Conservation (phyloP, 768 basidiomycete genomes). For the Astraeus odoratus region DNA sequence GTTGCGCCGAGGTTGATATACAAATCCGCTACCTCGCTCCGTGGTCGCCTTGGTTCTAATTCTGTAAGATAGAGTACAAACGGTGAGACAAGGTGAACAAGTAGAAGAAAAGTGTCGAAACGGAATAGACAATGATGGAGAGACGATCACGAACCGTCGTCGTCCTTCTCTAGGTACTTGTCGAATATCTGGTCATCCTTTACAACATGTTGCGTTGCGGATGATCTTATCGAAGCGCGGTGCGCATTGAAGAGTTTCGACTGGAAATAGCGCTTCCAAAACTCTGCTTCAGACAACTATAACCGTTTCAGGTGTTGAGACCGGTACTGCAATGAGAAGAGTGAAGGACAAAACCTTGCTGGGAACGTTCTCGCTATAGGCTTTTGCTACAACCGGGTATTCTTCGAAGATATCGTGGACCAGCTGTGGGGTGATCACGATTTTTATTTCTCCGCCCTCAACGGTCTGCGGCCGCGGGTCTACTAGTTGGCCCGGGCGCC, state of each 20-base stretch:
- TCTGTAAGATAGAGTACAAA: slow-evolving; percentile 33
- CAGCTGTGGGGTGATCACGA: slow-evolving; percentile 84
- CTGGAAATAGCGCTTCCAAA: slow-evolving; percentile 97
- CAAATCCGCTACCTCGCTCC: slow-evolving; percentile 61
- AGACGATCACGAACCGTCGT: slow-evolving; percentile 65
- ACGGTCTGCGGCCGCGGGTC: slow-evolving; percentile 83
- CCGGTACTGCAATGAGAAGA: not conserved
- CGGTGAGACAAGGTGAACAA: not conserved
- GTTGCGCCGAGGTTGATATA: slow-evolving; percentile 87
- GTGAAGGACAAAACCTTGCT: slow-evolving; percentile 47
- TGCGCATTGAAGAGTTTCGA: slow-evolving; percentile 94
- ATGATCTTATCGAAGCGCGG: slow-evolving; percentile 85
- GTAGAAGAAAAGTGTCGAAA: not conserved
- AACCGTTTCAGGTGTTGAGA: slow-evolving; percentile 8
- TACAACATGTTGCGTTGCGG: slow-evolving; percentile 75
- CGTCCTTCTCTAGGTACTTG: slow-evolving; percentile 91
- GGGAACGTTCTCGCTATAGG: slow-evolving; percentile 90
- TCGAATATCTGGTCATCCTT: slow-evolving; percentile 94
- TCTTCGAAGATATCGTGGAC: slow-evolving; percentile 97
- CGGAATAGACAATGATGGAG: not conserved
- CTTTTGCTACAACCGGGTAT: slow-evolving; percentile 90
- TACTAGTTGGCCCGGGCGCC: slow-evolving; percentile 80
- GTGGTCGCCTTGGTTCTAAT: slow-evolving; percentile 67
- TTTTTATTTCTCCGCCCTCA: slow-evolving; percentile 81
- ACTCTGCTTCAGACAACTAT: slow-evolving; percentile 84